A percentile compares a stretch with the other conserved stretches of the same genome.
These are phyloP conservation scores for Lodderomyces pseudojiufengensis DNA, from an alignment of 1,139 yeast species.

Conservation along the genomic window DNA sequence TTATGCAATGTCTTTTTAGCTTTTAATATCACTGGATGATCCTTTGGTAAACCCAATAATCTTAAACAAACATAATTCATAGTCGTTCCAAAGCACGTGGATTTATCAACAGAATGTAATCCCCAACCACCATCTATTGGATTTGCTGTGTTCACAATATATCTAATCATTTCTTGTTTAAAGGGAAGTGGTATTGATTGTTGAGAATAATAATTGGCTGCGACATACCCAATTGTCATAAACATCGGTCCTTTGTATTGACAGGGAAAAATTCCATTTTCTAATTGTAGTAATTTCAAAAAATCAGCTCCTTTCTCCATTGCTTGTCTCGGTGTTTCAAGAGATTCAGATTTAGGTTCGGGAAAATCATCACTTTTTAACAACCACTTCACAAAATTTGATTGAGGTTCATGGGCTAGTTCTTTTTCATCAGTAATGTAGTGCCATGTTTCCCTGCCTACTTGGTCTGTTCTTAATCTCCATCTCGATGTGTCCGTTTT, in stretches of 20 bases:
- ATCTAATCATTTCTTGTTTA: slow-evolving; percentile 69
- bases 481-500: slow-evolving; percentile 69
- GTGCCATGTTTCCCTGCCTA: slow-evolving; percentile 84
- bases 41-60: slow-evolving; percentile 66
- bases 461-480: slow-evolving; percentile 66
- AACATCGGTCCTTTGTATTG: slow-evolving; percentile 98
- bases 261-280: slow-evolving; percentile 82
- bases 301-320: slow-evolving; percentile 76
- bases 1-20: slow-evolving; percentile 69
- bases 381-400: slow-evolving; percentile 57
- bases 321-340: slow-evolving; percentile 53
- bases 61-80: slow-evolving; percentile 80
- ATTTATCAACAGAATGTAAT: slow-evolving; percentile 82
- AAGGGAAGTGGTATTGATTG: slow-evolving; percentile 66
- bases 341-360: slow-evolving; percentile 31
- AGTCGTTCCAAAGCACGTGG: slow-evolving; percentile 93
- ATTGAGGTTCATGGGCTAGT: slow-evolving; percentile 40
- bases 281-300: slow-evolving; percentile 65
- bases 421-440: slow-evolving; percentile 45
- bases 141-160: slow-evolving; percentile 83
- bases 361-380: slow-evolving; percentile 45
- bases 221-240: slow-evolving; percentile 86
- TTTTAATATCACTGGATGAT: slow-evolving; percentile 74
- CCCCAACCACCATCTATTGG: slow-evolving; percentile 99
- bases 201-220: slow-evolving; percentile 66